These are phyloP conservation scores for Quercus ilex DNA, from an alignment of 306 rosid genomes.

Conservation along the genomic window DNA sequence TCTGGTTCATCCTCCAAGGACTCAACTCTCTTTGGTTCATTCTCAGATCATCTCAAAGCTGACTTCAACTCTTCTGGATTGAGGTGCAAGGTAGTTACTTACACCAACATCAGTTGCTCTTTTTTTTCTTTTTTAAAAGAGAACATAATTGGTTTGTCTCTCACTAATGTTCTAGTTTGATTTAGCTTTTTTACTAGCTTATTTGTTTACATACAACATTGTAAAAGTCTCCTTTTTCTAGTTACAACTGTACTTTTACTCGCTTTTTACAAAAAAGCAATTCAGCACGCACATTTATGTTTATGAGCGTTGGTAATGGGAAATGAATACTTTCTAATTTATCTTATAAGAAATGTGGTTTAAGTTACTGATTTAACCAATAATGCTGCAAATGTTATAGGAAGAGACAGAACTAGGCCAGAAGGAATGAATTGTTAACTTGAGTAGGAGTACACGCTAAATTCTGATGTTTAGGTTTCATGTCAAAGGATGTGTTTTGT, in stretches of 20 bases:
- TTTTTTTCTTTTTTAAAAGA: not conserved
- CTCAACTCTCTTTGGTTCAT: conserved; percentile 70
- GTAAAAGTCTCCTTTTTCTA: too few relatives aligned
- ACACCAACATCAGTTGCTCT: not conserved
- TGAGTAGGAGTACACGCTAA: not conserved
- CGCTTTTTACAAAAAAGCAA: too few relatives aligned
- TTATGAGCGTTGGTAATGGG: not conserved
- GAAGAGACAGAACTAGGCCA: not conserved
- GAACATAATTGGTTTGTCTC: not conserved
- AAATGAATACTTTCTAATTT: not conserved
- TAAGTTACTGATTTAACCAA: not conserved
- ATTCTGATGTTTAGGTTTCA: too few relatives aligned
- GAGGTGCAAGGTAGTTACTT: conserved; percentile 63
- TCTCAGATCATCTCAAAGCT: conserved; percentile 65
- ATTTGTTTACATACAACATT: too few relatives aligned
- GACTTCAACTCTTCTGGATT: conserved; percentile 69
- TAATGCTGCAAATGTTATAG: not conserved
- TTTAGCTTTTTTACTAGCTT: too few relatives aligned
- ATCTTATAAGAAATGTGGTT: not conserved
- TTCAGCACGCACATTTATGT: too few relatives aligned
- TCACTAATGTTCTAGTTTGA: not conserved
- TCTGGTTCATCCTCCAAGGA: conserved; percentile 57
- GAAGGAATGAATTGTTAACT: not conserved
- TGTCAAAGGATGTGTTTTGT: not conserved
- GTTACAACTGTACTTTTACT: too few relatives aligned